Base-by-base conservation (phyloP, 1,284 basidiomycete genomes). In the Pseudomicrostroma phylloplanum region DNA sequence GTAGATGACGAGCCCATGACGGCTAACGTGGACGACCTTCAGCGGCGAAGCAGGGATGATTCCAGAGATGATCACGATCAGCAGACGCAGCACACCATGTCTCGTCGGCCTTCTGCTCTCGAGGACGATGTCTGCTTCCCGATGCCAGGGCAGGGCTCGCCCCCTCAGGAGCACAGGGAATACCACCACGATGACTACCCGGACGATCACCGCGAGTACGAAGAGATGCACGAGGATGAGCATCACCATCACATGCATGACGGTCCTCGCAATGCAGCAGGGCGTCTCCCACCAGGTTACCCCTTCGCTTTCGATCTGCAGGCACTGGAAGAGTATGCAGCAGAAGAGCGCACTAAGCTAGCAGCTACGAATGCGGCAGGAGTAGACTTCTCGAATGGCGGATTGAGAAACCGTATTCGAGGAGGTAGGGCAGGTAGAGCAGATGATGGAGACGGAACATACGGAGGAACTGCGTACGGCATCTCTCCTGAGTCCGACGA, bases 121-220 rank as follows among this genome's bases (percentile, higher is more conserved):
- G 66, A 79, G 41, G 77, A 79, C 40, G 77, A 79, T 48, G 77
- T 79, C 13, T 79, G 77, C 61, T 79, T 78, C 63, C 77, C 77
- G 25, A 55, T 61, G 68, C 13, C 58, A 25, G 23, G 63, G 59
- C 36, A 57, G 15, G 26, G 13, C n/a, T 54, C 58, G 15, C 41
- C 54, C 2, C 56, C 21, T 12, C 56, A 58, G 39, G 23, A 48
- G 12, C 55, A 49, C n/a, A 19, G 39, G 15, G 2, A 11, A 25
- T 21, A n/a, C 21, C 17, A 21, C 2, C 25, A 61, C n/a, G 55
- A 61, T 40, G 57, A 23, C 25, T 59, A 53, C 36, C 48, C 30
- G 15, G 46, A 59, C 26, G 56, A 36, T 19, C 43, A 46, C 13
- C 42, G 23, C n/a, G 51, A 15, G 4, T 54, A 54, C 51, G 51